A percentile compares a stretch with the other conserved stretches of the same genome.
These are phyloP conservation scores for Takashimella koratensis DNA, from an alignment of 1,284 basidiomycete genomes.

Conservation along the genomic window DNA sequence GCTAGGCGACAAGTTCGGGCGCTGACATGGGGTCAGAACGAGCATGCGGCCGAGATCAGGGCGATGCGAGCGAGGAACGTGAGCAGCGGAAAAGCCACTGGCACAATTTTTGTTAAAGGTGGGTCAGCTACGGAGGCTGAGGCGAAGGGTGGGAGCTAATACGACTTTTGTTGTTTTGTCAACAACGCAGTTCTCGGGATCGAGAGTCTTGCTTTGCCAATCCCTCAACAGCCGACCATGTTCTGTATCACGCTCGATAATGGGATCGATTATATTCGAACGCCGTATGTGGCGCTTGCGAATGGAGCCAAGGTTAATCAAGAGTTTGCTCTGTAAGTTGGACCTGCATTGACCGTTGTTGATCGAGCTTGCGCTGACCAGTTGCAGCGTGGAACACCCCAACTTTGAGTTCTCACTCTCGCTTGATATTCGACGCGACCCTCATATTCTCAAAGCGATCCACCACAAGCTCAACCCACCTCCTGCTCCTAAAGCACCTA, in stretches of 20 bases:
- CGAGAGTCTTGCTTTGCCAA: slow-evolving; percentile 64
- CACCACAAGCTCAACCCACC: slow-evolving; percentile 49
- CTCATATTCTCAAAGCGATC: slow-evolving; percentile 63
- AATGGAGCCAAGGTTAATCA: slow-evolving; percentile 72
- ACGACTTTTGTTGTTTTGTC: neutral
- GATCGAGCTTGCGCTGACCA: neutral
- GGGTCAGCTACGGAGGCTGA: slow-evolving; percentile 57
- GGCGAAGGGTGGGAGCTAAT: too few relatives aligned
- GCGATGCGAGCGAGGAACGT: slow-evolving; percentile 68
- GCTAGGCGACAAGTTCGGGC: neutral
- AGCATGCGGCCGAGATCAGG: slow-evolving; percentile 82
- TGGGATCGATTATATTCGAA: slow-evolving; percentile 93
- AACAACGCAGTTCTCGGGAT: slow-evolving; percentile 65
- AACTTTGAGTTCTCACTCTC: slow-evolving; percentile 87
- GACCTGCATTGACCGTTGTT: too few relatives aligned
- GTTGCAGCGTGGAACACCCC: slow-evolving; percentile 51
- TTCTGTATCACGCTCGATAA: slow-evolving; percentile 93
- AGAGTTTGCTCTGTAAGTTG: slow-evolving; percentile 88
- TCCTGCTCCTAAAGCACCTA: slow-evolving; percentile 41
- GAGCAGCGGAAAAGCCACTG: slow-evolving; percentile 71
- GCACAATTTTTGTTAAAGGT: slow-evolving; percentile 93
- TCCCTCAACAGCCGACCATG: slow-evolving; percentile 67
- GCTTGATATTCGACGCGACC: slow-evolving; percentile 74
- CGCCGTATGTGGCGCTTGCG: slow-evolving; percentile 67
- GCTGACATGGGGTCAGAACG: slow-evolving; percentile 60